A percentile compares a stretch with the other conserved stretches of the same genome.
Conservation (phyloP, 2,329 filamentous ascomycete genomes). For the Myriosclerotinia curreyana region DNA sequence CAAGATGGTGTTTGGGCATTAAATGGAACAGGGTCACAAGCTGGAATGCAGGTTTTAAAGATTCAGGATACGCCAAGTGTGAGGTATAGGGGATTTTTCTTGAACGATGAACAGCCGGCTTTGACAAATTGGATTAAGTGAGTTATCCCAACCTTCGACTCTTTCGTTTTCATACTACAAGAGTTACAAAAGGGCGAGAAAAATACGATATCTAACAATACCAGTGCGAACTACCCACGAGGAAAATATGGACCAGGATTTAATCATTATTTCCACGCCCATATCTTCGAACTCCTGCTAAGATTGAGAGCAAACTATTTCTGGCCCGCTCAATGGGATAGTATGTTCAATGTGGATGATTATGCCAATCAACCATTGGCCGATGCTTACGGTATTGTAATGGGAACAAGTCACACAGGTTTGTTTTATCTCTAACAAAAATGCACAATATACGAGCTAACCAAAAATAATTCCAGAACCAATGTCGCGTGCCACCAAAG, state of each 20-base stretch:
- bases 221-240: conserved; percentile 46
- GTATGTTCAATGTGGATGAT: conserved; percentile 72
- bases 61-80: conserved; percentile 51
- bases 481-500: conserved; percentile 60
- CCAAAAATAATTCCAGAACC: conserved; percentile 52
- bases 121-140: conserved; percentile 60
- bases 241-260: conserved; percentile 45
- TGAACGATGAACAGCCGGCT: conserved; percentile 60
- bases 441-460: neutral
- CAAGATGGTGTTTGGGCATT: conserved; percentile 49
- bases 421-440: neutral
- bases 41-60: conserved; percentile 43
- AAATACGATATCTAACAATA: conserved; percentile 7
- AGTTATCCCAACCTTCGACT: conserved; percentile 2
- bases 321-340: conserved; percentile 70
- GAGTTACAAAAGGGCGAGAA: neutral
- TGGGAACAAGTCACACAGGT: conserved; percentile 64
- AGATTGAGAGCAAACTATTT: conserved; percentile 70
- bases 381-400: conserved; percentile 70
- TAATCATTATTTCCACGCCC: conserved; percentile 63
- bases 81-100: conserved; percentile 57
- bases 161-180: neutral
- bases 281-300: conserved; percentile 68
- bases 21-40: no score
- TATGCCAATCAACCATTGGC: conserved; percentile 64